A percentile compares a stretch with the other conserved stretches of the same genome.
phyloP scores from a whole-genome alignment of 148 eudicot species.

The Cornus suecica region DNA sequence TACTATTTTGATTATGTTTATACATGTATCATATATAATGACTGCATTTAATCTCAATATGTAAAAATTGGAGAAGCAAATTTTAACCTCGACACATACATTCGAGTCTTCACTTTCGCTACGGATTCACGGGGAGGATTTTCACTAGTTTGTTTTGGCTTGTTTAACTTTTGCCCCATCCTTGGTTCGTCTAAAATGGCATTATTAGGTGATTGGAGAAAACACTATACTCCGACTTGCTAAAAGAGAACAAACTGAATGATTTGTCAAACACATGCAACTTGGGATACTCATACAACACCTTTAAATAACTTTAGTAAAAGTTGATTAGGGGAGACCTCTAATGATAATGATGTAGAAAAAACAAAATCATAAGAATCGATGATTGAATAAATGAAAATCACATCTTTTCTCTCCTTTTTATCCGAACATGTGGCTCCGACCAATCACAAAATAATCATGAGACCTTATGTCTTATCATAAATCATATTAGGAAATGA shows the following conservation, averaged over 20 bases:
- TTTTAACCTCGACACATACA: background rate
- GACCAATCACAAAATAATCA: background rate
- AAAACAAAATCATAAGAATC: background rate
- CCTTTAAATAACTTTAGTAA: background rate
- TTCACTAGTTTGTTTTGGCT: background rate
- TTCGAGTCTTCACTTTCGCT: background rate
- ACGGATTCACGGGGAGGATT: background rate
- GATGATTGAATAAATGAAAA: background rate
- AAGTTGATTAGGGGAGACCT: background rate
- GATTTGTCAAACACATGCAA: background rate
- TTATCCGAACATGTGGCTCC: background rate
- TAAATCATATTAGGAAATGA: background rate
- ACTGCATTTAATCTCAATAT: too few relatives aligned
- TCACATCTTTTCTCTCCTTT: background rate
- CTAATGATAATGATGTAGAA: background rate
- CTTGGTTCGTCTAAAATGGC: background rate
- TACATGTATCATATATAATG: too few relatives aligned
- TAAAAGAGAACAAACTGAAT: background rate
- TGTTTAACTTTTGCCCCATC: background rate
- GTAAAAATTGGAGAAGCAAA: background rate
- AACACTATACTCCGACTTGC: too few relatives aligned
- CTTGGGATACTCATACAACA: background rate
- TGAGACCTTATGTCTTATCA: background rate
- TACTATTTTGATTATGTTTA: too few relatives aligned
- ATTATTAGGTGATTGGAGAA: too few relatives aligned